Conservation (phyloP, 306 rosid genomes). For the Cicer judaicum region DNA sequence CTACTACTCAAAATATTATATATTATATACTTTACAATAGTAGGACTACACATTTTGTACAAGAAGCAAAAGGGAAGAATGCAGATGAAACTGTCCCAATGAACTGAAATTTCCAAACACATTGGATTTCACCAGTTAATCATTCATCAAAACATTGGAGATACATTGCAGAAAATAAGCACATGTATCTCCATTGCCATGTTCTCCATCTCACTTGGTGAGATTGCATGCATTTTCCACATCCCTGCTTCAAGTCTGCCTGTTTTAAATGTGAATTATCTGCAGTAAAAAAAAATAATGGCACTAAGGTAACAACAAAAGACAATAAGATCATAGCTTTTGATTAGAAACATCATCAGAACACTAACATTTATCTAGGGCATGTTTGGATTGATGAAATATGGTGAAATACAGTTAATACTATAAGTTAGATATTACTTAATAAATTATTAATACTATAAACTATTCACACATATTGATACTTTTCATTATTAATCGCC, state of each 20-base stretch:
- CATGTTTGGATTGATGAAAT: not conserved
- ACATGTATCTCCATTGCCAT: slow-evolving; percentile 39
- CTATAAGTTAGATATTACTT: too few species aligned
- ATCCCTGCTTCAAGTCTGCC: slow-evolving; percentile 46
- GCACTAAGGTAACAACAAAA: slow-evolving; percentile 6
- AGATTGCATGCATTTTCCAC: slow-evolving; percentile 46
- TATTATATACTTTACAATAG: slow-evolving; percentile 65
- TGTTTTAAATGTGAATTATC: slow-evolving; percentile 56
- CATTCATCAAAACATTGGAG: slow-evolving; percentile 36
- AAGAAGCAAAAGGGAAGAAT: slow-evolving; percentile 38
- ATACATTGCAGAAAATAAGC: slow-evolving; percentile 25
- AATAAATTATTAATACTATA: too few species aligned
- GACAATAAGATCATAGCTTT: not conserved
- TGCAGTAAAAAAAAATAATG: slow-evolving; percentile 41
- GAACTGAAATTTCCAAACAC: slow-evolving; percentile 54
- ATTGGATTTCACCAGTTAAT: slow-evolving; percentile 50
- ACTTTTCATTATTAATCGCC: not conserved
- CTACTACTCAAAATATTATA: slow-evolving; percentile 47
- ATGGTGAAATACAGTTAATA: too few species aligned
- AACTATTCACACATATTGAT: too few species aligned
- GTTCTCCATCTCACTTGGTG: slow-evolving; percentile 52
- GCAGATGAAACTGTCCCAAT: slow-evolving; percentile 53
- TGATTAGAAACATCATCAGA: slow-evolving; percentile 16
- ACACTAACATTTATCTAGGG: not conserved
- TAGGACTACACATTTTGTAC: slow-evolving; percentile 58